Conservation (phyloP, 2,329 filamentous ascomycete genomes). For the Penicillium fuscoglaucum region DNA sequence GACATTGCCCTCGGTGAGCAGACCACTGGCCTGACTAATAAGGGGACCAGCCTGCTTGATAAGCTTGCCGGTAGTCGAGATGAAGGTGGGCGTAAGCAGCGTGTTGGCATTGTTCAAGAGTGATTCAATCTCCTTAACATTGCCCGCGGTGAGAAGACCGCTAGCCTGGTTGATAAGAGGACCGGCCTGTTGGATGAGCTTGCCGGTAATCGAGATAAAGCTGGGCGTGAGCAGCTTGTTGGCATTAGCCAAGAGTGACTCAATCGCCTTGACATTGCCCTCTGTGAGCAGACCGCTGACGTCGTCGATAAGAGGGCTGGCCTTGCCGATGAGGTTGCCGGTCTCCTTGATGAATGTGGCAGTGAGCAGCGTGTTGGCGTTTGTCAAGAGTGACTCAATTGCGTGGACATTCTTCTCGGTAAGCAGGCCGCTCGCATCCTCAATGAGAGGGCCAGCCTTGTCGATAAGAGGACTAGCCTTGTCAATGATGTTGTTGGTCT, state of each 20-base stretch:
- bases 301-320: conserved; percentile 5
- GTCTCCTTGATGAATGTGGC: conserved; percentile 25
- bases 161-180: conserved; percentile 4
- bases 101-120: conserved; percentile 17
- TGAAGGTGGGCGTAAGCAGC: conserved; percentile 13
- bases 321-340: conserved; percentile 15
- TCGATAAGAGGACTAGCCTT: conserved; percentile 24
- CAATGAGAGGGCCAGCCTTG: conserved; percentile 21
- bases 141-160: conserved; percentile 46
- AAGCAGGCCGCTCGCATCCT: neutral
- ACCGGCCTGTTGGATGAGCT: conserved; percentile 18
- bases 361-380: conserved; percentile 31
- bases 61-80: conserved; percentile 16
- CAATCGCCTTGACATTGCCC: conserved; percentile 70
- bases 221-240: conserved; percentile 15
- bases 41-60: conserved; percentile 17
- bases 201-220: conserved; percentile 16
- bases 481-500: conserved; percentile 19
- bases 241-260: conserved; percentile 45
- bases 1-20: conserved; percentile 58
- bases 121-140: conserved; percentile 72
- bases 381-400: conserved; percentile 13
- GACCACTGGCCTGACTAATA: conserved; percentile 1
- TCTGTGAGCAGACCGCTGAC: conserved; percentile 6
- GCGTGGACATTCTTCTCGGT: conserved; percentile 9